Conservation (phyloP, 176 grass and related monocot genomes). For the Zea luxurians region DNA sequence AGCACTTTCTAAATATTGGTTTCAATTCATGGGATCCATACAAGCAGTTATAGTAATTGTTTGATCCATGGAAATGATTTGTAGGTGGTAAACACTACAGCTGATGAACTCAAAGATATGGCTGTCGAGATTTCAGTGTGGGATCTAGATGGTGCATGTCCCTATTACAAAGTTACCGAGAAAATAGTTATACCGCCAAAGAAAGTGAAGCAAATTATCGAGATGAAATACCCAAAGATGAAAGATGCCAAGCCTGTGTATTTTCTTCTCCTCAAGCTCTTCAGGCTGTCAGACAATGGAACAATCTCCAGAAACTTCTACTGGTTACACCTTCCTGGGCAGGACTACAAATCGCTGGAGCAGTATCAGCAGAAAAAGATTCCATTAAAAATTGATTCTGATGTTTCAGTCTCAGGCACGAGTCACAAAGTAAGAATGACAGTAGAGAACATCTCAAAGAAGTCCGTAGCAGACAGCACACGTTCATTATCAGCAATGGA, state of each 20-base stretch:
- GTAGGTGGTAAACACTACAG: constrained; percentile 89
- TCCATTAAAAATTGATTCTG: constrained; percentile 62
- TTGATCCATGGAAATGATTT: constrained; percentile 29
- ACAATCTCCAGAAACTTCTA: constrained; percentile 89
- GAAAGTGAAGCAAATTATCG: constrained; percentile 61
- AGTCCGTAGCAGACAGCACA: constrained; percentile 34
- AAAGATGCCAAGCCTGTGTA: constrained; percentile 78
- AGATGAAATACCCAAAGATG: constrained; percentile 78
- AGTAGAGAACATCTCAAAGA: constrained; percentile 67
- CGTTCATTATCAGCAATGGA: constrained; percentile 13
- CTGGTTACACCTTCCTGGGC: constrained; percentile 84
- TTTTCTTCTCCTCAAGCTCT: constrained; percentile 90
- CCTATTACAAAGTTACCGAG: constrained; percentile 76
- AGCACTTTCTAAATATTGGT: no score
- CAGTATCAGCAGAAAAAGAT: constrained; percentile 63
- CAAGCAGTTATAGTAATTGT: constrained; percentile 25
- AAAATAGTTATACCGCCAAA: constrained; percentile 62
- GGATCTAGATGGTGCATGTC: constrained; percentile 72
- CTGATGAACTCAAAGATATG: constrained; percentile 55
- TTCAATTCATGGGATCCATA: no score
- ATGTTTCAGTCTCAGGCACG: constrained; percentile 57
- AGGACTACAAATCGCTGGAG: constrained; percentile 75
- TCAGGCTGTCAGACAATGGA: constrained; percentile 59
- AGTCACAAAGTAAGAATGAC: constrained; percentile 62
- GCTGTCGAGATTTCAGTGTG: constrained; percentile 88